phyloP scores from a whole-genome alignment of 352 stramenopile genomes.

The Thalassiosira livingstoniorum region DNA sequence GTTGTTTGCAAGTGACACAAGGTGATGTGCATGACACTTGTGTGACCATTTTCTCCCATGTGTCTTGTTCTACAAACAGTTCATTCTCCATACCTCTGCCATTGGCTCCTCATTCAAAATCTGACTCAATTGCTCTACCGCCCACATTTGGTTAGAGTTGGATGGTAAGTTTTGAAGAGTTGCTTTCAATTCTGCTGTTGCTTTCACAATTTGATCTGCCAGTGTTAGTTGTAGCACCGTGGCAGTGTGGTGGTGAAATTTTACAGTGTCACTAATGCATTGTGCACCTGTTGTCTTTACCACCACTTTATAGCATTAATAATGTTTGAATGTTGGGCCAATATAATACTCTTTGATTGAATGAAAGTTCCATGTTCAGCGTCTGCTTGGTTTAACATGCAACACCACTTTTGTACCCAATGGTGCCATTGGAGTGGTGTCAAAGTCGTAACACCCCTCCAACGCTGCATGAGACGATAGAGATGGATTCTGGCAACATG shows the following conservation, averaged over 20 bases:
- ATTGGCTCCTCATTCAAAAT: too few relatives aligned
- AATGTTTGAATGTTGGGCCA: not conserved
- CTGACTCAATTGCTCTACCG: too few relatives aligned
- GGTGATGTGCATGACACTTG: too few relatives aligned
- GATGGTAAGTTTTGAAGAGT: not conserved
- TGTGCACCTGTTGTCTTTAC: not conserved
- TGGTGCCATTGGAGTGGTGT: constrained; percentile 2
- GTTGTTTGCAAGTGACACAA: too few relatives aligned
- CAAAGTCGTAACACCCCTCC: constrained; percentile 7
- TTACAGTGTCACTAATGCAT: constrained; percentile 8
- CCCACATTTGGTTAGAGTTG: not conserved
- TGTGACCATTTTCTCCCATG: too few relatives aligned
- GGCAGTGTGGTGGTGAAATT: not conserved
- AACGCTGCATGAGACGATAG: not conserved
- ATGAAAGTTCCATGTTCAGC: constrained; percentile 16
- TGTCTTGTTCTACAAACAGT: too few relatives aligned
- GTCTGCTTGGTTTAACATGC: constrained; percentile 13
- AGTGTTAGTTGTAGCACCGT: not conserved
- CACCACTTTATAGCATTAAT: constrained; percentile 2
- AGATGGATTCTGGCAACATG: not conserved
- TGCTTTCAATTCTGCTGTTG: not conserved
- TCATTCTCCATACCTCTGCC: too few relatives aligned
- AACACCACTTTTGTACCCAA: constrained; percentile 13
- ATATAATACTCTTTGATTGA: constrained; percentile 11
- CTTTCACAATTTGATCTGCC: constrained; percentile 3